Conservation (phyloP, 208 protist genomes). For the Wallacemonas sp. region DNA sequence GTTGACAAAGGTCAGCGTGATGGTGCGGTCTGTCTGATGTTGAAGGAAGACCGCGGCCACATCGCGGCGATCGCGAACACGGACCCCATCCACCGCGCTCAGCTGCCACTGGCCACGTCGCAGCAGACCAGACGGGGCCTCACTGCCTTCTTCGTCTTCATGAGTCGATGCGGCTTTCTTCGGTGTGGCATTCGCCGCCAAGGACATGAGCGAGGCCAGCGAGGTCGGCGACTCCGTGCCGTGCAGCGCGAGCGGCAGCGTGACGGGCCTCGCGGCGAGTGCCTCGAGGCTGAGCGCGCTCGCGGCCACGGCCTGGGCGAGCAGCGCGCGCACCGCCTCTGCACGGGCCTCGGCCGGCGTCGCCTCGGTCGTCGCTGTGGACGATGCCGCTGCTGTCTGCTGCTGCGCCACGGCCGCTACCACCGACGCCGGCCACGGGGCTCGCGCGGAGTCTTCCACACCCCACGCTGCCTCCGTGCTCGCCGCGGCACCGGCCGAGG, state of each 20-base stretch:
- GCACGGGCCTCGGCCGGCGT: not conserved
- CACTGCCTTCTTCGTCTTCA: not conserved
- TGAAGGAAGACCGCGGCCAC: slow-evolving; percentile 39
- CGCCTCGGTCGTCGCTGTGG: not conserved
- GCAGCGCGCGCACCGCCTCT: not conserved
- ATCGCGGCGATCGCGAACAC: slow-evolving; percentile 29
- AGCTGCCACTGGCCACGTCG: slow-evolving; percentile 31
- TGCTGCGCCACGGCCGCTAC: not conserved
- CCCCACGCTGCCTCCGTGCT: too few species aligned
- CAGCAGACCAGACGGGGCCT: slow-evolving; percentile 9
- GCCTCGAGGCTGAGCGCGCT: not conserved
- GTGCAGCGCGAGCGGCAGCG: not conserved
- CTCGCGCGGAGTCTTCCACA: too few species aligned
- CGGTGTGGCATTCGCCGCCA: not conserved
- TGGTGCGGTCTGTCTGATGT: slow-evolving; percentile 18
- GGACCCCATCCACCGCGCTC: slow-evolving; percentile 22
- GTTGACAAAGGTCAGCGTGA: slow-evolving; percentile 27
- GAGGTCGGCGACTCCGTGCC: not conserved
- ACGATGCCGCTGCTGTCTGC: too few species aligned
- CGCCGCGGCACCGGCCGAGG: too few species aligned
- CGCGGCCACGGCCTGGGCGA: not conserved
- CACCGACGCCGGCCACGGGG: slow-evolving; percentile 19
- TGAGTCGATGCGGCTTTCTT: not conserved
- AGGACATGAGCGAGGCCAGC: not conserved
- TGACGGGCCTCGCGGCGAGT: not conserved